phyloP scores from a whole-genome alignment of 2,329 filamentous ascomycete species.

The Ophiostoma triangulosporum region DNA sequence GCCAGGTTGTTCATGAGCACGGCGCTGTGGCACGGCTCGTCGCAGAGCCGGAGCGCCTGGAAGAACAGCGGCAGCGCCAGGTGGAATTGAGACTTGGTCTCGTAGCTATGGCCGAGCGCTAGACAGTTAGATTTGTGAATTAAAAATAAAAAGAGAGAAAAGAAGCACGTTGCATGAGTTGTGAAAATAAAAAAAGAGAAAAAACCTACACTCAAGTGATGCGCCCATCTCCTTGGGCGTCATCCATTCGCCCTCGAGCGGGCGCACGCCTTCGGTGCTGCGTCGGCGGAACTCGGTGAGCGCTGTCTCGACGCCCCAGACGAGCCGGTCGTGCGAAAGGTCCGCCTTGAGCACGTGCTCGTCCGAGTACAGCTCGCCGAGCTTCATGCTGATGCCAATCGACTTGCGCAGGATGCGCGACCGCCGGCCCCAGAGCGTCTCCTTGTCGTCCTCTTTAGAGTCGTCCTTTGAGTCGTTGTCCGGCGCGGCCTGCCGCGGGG shows the following conservation, averaged over 20 bases:
- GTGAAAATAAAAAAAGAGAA: not conserved
- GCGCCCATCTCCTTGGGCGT: slow-evolving; percentile 58
- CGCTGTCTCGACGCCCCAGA: slow-evolving; percentile 70
- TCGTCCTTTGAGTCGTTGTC: not conserved
- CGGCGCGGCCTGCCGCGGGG: not conserved
- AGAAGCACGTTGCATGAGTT: too few relatives aligned
- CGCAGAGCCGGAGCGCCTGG: slow-evolving; percentile 62
- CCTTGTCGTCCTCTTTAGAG: slow-evolving; percentile 15
- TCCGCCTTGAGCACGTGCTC: slow-evolving; percentile 62
- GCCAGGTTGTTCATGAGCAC: slow-evolving; percentile 80
- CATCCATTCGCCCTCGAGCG: slow-evolving; percentile 60
- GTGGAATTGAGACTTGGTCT: slow-evolving; percentile 59
- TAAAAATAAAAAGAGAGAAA: not conserved
- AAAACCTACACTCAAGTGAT: slow-evolving; percentile 47
- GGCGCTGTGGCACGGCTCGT: slow-evolving; percentile 59
- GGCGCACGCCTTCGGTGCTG: slow-evolving; percentile 51
- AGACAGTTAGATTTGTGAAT: slow-evolving; percentile 8
- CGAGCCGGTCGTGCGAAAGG: slow-evolving; percentile 58
- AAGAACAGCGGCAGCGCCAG: slow-evolving; percentile 77
- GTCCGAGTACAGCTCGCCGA: slow-evolving; percentile 70
- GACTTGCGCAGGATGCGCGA: slow-evolving; percentile 59
- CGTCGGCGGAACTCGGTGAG: slow-evolving; percentile 62
- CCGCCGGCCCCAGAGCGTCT: slow-evolving; percentile 43
- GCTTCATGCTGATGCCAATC: slow-evolving; percentile 65
- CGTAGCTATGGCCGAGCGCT: slow-evolving; percentile 67